Conservation (phyloP, 257 asterid genomes). For the Nicotiana undulata region DNA sequence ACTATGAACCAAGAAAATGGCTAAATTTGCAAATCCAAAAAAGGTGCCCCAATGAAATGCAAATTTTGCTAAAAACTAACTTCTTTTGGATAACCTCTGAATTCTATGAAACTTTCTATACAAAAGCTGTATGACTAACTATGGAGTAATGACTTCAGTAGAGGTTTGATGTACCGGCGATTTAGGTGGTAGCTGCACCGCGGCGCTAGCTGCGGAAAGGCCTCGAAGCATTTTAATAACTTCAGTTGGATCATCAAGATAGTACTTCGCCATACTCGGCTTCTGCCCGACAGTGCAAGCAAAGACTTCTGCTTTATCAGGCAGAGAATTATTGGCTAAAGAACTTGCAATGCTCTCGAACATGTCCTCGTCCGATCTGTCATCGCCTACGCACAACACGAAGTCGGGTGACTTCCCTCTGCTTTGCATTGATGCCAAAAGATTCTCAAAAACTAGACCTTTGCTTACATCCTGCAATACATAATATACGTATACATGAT, state of each 20-base stretch:
- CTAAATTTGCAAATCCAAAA: neutral
- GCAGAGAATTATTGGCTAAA: conserved; percentile 29
- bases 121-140: neutral
- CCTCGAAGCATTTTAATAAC: conserved; percentile 70
- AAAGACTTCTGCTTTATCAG: conserved; percentile 47
- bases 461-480: conserved; percentile 74
- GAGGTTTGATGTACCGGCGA: conserved; percentile 18
- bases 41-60: neutral
- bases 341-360: conserved; percentile 63
- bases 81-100: neutral
- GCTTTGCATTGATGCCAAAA: conserved; percentile 40
- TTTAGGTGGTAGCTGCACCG: conserved; percentile 26
- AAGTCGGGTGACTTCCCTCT: conserved; percentile 54
- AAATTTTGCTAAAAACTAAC: neutral
- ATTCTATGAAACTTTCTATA: neutral
- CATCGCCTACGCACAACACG: conserved; percentile 85
- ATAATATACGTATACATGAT: neutral
- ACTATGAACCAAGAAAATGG: neutral
- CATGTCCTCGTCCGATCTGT: conserved; percentile 91
- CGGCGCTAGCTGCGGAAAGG: conserved; percentile 27
- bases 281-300: conserved; percentile 91
- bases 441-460: conserved; percentile 61
- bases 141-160: conserved; percentile 16
- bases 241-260: conserved; percentile 71
- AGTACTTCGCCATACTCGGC: conserved; percentile 85